Evolutionary conservation across 169 alveolate species (phyloP).

Genomic region (Plasmodium gonderi): DNA sequence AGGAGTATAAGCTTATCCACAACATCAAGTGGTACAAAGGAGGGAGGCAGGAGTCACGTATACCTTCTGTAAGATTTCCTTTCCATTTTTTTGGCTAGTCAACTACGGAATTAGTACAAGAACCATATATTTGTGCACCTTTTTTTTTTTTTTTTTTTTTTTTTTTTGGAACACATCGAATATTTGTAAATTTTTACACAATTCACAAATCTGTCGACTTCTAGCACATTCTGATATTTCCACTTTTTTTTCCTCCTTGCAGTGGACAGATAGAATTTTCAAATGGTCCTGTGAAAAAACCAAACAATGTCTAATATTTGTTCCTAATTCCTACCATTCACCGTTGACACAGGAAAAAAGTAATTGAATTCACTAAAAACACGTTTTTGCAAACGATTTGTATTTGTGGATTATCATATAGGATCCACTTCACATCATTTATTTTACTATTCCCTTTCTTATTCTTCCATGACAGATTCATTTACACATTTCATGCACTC

Average conservation of each 20-base stretch:
- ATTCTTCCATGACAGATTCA: too few relatives aligned
- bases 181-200: not conserved
- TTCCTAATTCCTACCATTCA: conserved; percentile 76
- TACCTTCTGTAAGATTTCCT: conserved; percentile 81
- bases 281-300: conserved; percentile 84
- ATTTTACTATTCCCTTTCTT: too few relatives aligned
- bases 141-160: not conserved
- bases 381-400: too few relatives aligned
- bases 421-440: too few relatives aligned
- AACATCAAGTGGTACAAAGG: conserved; percentile 88
- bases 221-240: not conserved
- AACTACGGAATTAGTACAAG: not conserved
- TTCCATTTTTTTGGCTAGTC: not conserved
- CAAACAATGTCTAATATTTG: conserved; percentile 78
- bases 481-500: not conserved
- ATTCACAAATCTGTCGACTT: not conserved
- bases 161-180: too few relatives aligned
- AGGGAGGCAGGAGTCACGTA: conserved; percentile 80
- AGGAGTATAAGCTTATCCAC: conserved; percentile 82
- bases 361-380: not conserved
- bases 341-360: conserved; percentile 76
- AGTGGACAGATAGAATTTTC: conserved; percentile 86
- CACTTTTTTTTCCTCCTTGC: not conserved
- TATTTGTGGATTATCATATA: too few relatives aligned
- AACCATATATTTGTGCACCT: not conserved